phyloP scores from a whole-genome alignment of 345 rosid genomes.

The Hypericum perforatum region DNA sequence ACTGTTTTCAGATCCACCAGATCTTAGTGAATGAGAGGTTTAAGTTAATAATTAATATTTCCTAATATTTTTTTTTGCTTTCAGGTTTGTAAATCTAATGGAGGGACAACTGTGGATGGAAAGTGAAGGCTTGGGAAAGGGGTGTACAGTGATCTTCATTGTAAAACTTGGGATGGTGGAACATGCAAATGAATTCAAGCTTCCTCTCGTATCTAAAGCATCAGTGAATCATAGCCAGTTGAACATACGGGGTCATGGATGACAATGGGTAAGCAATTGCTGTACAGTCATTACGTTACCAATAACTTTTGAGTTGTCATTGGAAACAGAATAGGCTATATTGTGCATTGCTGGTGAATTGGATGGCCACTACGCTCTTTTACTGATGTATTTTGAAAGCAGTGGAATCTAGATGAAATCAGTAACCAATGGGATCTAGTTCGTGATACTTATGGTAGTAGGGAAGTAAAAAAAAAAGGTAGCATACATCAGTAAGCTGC shows the following conservation, averaged over 20 bases:
- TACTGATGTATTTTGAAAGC: too few species aligned
- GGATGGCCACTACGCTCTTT: too few species aligned
- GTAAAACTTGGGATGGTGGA: slow-evolving; percentile 68
- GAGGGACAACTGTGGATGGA: slow-evolving; percentile 95
- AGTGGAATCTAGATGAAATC: too few species aligned
- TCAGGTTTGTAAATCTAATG: slow-evolving; percentile 96
- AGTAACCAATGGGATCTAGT: too few species aligned
- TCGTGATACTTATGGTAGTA: too few species aligned
- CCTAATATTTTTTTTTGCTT: background rate
- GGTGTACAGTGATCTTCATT: slow-evolving; percentile 72
- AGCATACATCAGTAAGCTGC: too few species aligned
- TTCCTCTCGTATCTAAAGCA: slow-evolving; percentile 25
- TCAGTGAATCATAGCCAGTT: slow-evolving; percentile 40
- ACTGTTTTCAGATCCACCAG: background rate
- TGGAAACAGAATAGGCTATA: too few species aligned
- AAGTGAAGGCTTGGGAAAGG: slow-evolving; percentile 92
- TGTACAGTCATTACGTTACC: background rate
- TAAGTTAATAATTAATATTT: too few species aligned
- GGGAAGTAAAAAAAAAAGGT: too few species aligned
- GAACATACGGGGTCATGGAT: slow-evolving; percentile 78
- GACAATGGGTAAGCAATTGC: slow-evolving; percentile 62
- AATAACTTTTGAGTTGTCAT: too few species aligned
- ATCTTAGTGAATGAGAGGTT: too few species aligned
- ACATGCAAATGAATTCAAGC: slow-evolving; percentile 43
- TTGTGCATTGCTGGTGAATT: too few species aligned